Conservation (phyloP, 2,329 filamentous ascomycete species). For the Colletotrichum falcatum region DNA sequence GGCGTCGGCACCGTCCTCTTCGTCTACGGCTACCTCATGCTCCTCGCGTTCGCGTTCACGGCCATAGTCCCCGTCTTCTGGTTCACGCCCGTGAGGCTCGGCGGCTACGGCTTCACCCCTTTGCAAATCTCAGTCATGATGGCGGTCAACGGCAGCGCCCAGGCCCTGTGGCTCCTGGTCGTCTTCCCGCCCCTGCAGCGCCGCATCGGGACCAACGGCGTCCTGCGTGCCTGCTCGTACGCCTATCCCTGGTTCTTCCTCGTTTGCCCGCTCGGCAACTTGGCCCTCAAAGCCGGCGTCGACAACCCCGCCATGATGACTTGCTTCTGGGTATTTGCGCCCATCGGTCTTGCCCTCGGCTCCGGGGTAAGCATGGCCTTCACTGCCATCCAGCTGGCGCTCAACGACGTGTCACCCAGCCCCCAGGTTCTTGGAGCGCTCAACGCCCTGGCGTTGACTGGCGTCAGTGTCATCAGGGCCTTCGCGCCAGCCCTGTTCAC, state of each 20-base stretch:
- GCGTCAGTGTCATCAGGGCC: conserved; percentile 71
- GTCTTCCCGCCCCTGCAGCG: conserved; percentile 76
- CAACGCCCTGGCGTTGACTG: conserved; percentile 71
- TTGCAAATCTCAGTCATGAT: conserved; percentile 76
- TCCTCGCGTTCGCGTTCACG: conserved; percentile 79
- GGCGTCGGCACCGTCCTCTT: conserved; percentile 75
- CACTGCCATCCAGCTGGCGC: conserved; percentile 76
- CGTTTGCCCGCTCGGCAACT: conserved; percentile 65
- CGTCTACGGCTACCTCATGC: conserved; percentile 73
- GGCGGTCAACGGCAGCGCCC: conserved; percentile 71
- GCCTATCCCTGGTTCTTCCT: conserved; percentile 75
- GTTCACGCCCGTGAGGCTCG: conserved; percentile 71
- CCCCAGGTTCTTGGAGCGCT: conserved; percentile 75
- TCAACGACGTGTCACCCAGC: conserved; percentile 80
- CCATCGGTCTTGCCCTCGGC: conserved; percentile 61
- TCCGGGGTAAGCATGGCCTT: conserved; percentile 76
- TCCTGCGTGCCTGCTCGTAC: conserved; percentile 66
- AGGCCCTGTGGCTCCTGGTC: conserved; percentile 78
- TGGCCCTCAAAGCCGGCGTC: conserved; percentile 64
- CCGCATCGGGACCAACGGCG: conserved; percentile 72
- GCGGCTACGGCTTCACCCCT: conserved; percentile 74
- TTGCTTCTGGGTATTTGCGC: conserved; percentile 66
- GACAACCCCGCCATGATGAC: conserved; percentile 50
- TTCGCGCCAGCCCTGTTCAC: conserved; percentile 75
- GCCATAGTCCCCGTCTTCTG: conserved; percentile 77